Percentiles rank a stretch among this genome's conserved stretches.
These are phyloP conservation scores for Malbranchea zuffiana DNA, from an alignment of 2,329 filamentous ascomycete genomes.

Conservation along the genomic window DNA sequence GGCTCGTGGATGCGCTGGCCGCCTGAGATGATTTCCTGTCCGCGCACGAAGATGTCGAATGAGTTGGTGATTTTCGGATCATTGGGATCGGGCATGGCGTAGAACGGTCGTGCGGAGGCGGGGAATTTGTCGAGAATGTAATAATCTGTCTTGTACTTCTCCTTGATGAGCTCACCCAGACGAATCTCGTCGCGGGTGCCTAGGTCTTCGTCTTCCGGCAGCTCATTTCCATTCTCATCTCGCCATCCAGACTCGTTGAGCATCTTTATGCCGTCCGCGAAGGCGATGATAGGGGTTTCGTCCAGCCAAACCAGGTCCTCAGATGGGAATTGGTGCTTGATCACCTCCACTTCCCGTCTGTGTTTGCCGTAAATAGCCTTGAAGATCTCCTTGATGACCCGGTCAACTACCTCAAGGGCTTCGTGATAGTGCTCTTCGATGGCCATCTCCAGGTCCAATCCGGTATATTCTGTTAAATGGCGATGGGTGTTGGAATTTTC, in stretches of 20 bases:
- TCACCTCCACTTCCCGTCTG: slow-evolving; percentile 61
- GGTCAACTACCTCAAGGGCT: slow-evolving; percentile 66
- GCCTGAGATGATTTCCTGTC: slow-evolving; percentile 84
- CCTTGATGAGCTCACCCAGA: slow-evolving; percentile 70
- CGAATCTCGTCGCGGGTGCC: slow-evolving; percentile 78
- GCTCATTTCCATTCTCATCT: slow-evolving; percentile 62
- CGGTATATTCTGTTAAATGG: slow-evolving; percentile 89
- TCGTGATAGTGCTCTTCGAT: slow-evolving; percentile 86
- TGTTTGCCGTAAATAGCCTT: slow-evolving; percentile 58
- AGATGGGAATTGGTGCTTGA: slow-evolving; percentile 77
- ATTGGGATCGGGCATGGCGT: slow-evolving; percentile 71
- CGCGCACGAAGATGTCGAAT: slow-evolving; percentile 88
- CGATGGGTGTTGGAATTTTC: slow-evolving; percentile 94
- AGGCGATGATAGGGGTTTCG: slow-evolving; percentile 69
- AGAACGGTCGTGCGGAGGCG: slow-evolving; percentile 71
- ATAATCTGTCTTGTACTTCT: slow-evolving; percentile 81
- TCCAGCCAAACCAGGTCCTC: slow-evolving; percentile 80
- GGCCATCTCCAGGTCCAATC: slow-evolving; percentile 84
- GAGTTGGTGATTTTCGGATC: slow-evolving; percentile 69
- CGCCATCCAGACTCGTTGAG: slow-evolving; percentile 66
- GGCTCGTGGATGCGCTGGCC: slow-evolving; percentile 87
- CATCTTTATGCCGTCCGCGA: slow-evolving; percentile 68
- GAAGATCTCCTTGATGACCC: slow-evolving; percentile 70
- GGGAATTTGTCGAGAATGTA: slow-evolving; percentile 95
- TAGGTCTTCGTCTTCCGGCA: slow-evolving; percentile 66